Base-by-base conservation (phyloP, 2,329 filamentous ascomycete genomes). In the Aspergillus neotritici region DNA sequence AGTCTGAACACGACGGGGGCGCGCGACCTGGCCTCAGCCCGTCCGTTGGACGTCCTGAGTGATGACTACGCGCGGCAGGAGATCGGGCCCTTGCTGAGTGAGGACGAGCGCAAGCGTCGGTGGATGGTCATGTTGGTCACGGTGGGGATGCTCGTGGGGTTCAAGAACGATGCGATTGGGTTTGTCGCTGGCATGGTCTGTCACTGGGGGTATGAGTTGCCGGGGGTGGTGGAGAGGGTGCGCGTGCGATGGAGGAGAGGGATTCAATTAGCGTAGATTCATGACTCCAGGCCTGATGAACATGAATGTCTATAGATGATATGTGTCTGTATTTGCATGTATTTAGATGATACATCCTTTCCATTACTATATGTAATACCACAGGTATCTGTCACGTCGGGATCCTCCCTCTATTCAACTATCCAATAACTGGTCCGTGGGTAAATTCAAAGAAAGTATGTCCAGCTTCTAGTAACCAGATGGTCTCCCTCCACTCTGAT, bases 41-140 rank as follows among this genome's bases (percentile, higher is more conserved):
- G 43, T 48, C 40, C 35, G 6, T 25, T 25, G 44, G 55, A 40
- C 38, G 48, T 43, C 48, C 9, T 55, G 8, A 57, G 51, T 3
- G 44, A 55, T 21, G 72, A 76, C 14, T 69, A 74, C 10, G 29
- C 16, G 10, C 33, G 33, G 5, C 50, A 61, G 39, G 53, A 57
- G 14, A 52, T 61, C 7, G 52, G 48, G 4, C 54, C 57, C 10
- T 43, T 60, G 6, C 63, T 86, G 2, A 79, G 76, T 1, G 83
- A 88, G 12, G 71, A 79, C 40, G 86, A 93, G 65, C 77, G 82
- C 35, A 77, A 77, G 43, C 80, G 87, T 62, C 76, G 89, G 44
- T 95, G 87, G 86, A 86, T 82, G 15, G 83, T 95, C 0, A 94
- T 96, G 89, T 75, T 95, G 46, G 83, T 90, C 49, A 97, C 91